Conservation (phyloP, 345 rosid species). For the Reutealis trisperma region DNA sequence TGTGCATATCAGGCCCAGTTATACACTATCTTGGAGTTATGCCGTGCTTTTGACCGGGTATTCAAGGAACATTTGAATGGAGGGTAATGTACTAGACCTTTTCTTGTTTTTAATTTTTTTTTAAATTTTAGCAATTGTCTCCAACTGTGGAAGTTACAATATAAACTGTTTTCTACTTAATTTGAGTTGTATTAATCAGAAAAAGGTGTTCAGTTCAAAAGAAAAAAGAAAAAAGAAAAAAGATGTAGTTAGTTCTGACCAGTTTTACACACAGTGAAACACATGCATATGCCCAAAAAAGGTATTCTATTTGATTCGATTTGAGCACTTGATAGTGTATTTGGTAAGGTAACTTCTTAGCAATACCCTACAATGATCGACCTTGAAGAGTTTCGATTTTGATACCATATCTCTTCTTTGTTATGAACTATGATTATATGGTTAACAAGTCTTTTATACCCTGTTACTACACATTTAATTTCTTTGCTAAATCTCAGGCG, state of each 20-base stretch:
- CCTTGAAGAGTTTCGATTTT: not conserved
- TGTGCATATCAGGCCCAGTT: slow-evolving; percentile 65
- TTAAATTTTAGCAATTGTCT: not conserved
- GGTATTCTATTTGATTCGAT: not conserved
- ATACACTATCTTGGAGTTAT: slow-evolving; percentile 73
- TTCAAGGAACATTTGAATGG: slow-evolving; percentile 97
- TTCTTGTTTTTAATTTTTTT: not conserved
- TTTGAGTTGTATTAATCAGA: not conserved
- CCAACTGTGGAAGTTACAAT: not conserved
- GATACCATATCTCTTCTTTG: not conserved
- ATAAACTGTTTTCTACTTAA: not conserved
- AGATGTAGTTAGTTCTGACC: not conserved
- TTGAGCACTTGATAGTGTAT: not conserved
- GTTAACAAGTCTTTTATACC: not conserved
- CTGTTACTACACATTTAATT: not conserved
- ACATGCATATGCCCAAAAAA: not conserved
- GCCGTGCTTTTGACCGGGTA: slow-evolving; percentile 83
- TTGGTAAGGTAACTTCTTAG: not conserved
- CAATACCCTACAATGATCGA: not conserved
- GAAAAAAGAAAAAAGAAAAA: no score
- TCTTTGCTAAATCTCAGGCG: slow-evolving; percentile 43
- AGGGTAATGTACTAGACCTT: slow-evolving; percentile 46
- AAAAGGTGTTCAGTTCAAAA: not conserved
- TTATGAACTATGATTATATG: not conserved
- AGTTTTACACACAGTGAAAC: not conserved